phyloP scores from a whole-genome alignment of 2,329 filamentous ascomycete species.

The Thelonectria rubi region DNA sequence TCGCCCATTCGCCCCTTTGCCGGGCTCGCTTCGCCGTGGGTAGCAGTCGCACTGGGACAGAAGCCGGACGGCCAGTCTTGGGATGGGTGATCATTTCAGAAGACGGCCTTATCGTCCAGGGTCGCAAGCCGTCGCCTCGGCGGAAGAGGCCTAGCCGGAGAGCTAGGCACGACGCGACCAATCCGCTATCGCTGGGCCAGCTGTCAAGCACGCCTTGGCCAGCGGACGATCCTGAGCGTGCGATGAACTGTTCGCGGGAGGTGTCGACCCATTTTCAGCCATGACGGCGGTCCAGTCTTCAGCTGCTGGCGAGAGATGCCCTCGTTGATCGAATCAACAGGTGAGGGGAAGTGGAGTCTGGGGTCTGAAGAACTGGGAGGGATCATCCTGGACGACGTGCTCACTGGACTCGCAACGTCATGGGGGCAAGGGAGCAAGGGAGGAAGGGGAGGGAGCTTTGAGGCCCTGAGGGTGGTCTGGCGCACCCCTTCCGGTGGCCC shows the following conservation, averaged over 20 bases:
- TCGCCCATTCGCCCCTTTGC: slow-evolving; percentile 35
- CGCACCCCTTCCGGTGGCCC: neutral
- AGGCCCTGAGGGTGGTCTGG: neutral
- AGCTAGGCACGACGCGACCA: slow-evolving; percentile 15
- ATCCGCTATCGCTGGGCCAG: slow-evolving; percentile 9
- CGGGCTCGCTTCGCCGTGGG: slow-evolving; percentile 25
- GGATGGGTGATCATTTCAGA: slow-evolving; percentile 29
- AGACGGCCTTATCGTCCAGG: slow-evolving; percentile 31
- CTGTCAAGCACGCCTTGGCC: slow-evolving; percentile 4
- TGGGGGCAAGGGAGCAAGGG: slow-evolving; percentile 12
- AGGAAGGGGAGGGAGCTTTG: too few relatives aligned
- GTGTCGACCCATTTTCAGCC: slow-evolving; percentile 23
- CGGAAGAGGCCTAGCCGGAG: slow-evolving; percentile 32
- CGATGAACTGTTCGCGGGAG: slow-evolving; percentile 17
- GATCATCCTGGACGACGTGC: slow-evolving; percentile 29
- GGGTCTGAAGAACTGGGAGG: slow-evolving; percentile 25
- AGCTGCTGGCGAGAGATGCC: neutral
- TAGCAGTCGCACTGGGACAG: slow-evolving; percentile 19
- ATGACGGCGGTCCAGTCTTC: slow-evolving; percentile 8
- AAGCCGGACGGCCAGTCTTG: slow-evolving; percentile 19
- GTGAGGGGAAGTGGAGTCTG: slow-evolving; percentile 42
- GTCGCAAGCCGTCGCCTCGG: slow-evolving; percentile 22
- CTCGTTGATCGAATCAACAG: slow-evolving; percentile 17
- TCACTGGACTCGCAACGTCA: slow-evolving; percentile 29
- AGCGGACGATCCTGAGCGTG: slow-evolving; percentile 13